Evolutionary conservation across 1,284 basidiomycete genomes (phyloP).

Genomic region (Baeospora myosura): DNA sequence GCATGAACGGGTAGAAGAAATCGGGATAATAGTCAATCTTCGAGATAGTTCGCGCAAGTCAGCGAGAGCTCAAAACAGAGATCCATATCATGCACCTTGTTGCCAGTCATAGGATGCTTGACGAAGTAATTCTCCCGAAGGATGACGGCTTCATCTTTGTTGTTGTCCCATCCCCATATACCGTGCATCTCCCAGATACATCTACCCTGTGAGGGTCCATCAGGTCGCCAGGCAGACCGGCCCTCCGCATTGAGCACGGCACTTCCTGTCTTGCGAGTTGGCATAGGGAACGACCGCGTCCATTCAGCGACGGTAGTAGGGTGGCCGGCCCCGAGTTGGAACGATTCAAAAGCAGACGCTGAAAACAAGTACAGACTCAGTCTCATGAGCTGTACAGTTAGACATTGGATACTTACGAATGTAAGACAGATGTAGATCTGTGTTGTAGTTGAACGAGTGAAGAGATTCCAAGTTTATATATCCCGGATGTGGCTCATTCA

Average conservation of each 20-base stretch:
- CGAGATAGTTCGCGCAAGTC: too few relatives aligned
- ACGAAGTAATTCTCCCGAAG: slow-evolving; percentile 85
- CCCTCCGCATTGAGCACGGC: slow-evolving; percentile 51
- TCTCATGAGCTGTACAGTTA: not conserved
- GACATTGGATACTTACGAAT: slow-evolving; percentile 50
- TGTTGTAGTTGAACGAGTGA: slow-evolving; percentile 87
- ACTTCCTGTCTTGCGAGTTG: slow-evolving; percentile 57
- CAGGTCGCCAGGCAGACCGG: slow-evolving; percentile 59
- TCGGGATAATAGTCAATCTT: slow-evolving; percentile 81
- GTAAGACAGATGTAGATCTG: slow-evolving; percentile 84
- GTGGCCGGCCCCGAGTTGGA: slow-evolving; percentile 77
- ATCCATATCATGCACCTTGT: slow-evolving; percentile 35
- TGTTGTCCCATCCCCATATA: slow-evolving; percentile 86
- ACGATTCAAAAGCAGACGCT: slow-evolving; percentile 81
- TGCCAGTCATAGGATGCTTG: slow-evolving; percentile 54
- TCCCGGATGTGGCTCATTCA: slow-evolving; percentile 96
- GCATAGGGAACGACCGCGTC: slow-evolving; percentile 79
- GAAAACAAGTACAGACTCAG: slow-evolving; percentile 1
- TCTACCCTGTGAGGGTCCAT: slow-evolving; percentile 62
- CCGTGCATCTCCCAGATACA: slow-evolving; percentile 91
- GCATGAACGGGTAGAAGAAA: slow-evolving; percentile 79
- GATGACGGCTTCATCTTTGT: slow-evolving; percentile 65
- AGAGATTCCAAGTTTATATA: slow-evolving; percentile 82
- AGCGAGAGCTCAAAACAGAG: slow-evolving; percentile 1
- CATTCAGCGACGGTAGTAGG: slow-evolving; percentile 68